Percentiles rank a stretch among this genome's conserved stretches.
Conservation (phyloP, 345 rosid species). For the Hibiscus tridactylites region DNA sequence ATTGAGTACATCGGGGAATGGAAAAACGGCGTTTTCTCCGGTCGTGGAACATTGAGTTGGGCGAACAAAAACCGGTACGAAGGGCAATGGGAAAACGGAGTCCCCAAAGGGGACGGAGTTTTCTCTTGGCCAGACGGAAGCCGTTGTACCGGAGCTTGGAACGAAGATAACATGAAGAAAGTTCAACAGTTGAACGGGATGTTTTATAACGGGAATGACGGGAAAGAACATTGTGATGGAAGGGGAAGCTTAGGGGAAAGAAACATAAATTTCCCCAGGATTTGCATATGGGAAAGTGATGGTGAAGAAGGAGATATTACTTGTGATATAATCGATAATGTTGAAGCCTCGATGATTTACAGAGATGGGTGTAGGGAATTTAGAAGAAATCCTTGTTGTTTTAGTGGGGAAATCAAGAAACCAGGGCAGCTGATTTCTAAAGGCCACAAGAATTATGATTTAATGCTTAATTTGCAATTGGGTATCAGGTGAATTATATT, state of each 20-base stretch:
- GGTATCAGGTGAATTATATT: conserved; percentile 60
- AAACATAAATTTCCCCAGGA: conserved; percentile 61
- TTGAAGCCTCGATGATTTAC: conserved; percentile 61
- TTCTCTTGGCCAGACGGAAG: conserved; percentile 72
- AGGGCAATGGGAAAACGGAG: conserved; percentile 85
- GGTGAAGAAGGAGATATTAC: conserved; percentile 98
- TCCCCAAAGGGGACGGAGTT: conserved; percentile 67
- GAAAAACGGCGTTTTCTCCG: conserved; percentile 76
- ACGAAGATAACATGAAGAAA: conserved; percentile 25
- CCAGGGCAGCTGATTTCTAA: conserved; percentile 85
- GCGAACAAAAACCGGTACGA: conserved; percentile 70
- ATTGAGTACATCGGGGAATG: conserved; percentile 88
- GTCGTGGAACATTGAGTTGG: conserved; percentile 69
- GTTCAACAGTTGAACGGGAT: conserved; percentile 38
- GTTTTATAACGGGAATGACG: conserved; percentile 29
- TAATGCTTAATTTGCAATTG: conserved; percentile 93
- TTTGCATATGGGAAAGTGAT: conserved; percentile 95
- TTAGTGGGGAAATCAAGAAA: conserved; percentile 69
- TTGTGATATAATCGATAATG: conserved; percentile 79
- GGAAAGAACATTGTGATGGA: conserved; percentile 41
- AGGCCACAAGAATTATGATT: conserved; percentile 90
- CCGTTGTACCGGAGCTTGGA: conserved; percentile 45
- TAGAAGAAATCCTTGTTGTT: conserved; percentile 64
- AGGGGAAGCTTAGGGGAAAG: conserved; percentile 52
- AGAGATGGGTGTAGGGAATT: conserved; percentile 51